These are phyloP conservation scores for Pichia eremophila DNA, from an alignment of 805 yeast genomes.

Conservation along the genomic window DNA sequence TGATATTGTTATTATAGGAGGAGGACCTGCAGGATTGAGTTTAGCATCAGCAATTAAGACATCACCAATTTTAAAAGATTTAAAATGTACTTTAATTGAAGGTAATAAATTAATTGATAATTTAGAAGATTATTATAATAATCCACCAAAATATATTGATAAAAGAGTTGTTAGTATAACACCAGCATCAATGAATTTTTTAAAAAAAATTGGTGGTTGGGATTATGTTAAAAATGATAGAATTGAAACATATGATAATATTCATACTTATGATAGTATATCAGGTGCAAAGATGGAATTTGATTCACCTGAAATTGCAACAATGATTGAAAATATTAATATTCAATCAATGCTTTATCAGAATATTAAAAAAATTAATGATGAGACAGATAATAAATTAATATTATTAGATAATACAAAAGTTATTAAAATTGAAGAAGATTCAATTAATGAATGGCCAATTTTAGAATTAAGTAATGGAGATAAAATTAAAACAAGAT, in stretches of 20 bases:
- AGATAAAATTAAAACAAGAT: conserved; percentile 49
- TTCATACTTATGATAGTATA: conserved; percentile 81
- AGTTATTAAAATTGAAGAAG: conserved; percentile 46
- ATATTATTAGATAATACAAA: conserved; percentile 56
- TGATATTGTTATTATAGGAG: conserved; percentile 87
- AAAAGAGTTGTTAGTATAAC: conserved; percentile 84
- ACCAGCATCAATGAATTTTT: conserved; percentile 61
- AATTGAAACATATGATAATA: conserved; percentile 68
- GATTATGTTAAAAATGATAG: conserved; percentile 57
- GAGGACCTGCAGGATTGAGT: conserved; percentile 94
- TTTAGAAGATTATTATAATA: conserved; percentile 35
- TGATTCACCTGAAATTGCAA: conserved; percentile 57
- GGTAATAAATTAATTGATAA: conserved; percentile 45
- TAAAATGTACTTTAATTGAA: conserved; percentile 66
- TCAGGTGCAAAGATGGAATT: conserved; percentile 64
- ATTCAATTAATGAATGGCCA: conserved; percentile 58
- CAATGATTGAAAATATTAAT: conserved; percentile 84
- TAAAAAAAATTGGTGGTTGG: conserved; percentile 72
- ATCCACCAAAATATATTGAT: conserved; percentile 45
- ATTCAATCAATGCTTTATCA: conserved; percentile 65
- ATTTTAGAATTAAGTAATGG: conserved; percentile 61
- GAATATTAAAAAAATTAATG: conserved; percentile 37
- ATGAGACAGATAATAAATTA: conserved; percentile 18
- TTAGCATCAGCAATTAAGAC: conserved; percentile 71
- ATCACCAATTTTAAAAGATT: conserved; percentile 49